Percentiles rank a stretch among this genome's conserved stretches.
phyloP scores from a whole-genome alignment of 345 rosid genomes.

The Laguncularia racemosa region DNA sequence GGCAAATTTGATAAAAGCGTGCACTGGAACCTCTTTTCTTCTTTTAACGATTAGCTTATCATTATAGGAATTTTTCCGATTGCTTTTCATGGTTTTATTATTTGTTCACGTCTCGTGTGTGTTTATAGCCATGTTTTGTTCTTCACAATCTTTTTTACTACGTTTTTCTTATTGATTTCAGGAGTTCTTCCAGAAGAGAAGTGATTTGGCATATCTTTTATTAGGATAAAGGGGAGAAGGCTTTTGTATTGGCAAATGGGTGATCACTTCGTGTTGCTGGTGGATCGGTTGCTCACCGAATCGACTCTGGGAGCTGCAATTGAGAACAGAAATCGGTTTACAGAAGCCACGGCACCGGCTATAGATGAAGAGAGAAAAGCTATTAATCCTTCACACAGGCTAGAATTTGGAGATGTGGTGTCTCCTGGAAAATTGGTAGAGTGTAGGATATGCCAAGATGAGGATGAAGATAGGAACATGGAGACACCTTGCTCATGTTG shows the following conservation, averaged over 20 bases:
- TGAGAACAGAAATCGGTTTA: slow-evolving; percentile 50
- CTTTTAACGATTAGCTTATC: too few species aligned
- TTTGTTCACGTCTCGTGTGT: slow-evolving; percentile 1
- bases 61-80: too few species aligned
- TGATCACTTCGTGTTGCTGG: slow-evolving; percentile 86
- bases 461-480: slow-evolving; percentile 76
- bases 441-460: slow-evolving; percentile 95
- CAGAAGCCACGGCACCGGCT: slow-evolving; percentile 29
- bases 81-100: background rate
- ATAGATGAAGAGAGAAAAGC: slow-evolving; percentile 21
- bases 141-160: slow-evolving; percentile 10
- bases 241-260: slow-evolving; percentile 43
- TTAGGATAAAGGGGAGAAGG: slow-evolving; percentile 4
- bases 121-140: slow-evolving; percentile 7
- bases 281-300: slow-evolving; percentile 82
- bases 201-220: slow-evolving; percentile 1
- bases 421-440: slow-evolving; percentile 49
- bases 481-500: slow-evolving; percentile 87
- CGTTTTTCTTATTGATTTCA: slow-evolving; percentile 21
- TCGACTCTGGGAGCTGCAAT: slow-evolving; percentile 77
- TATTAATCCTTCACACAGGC: slow-evolving; percentile 16
- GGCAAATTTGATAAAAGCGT: too few species aligned
- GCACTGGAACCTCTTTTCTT: too few species aligned
- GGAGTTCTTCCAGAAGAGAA: slow-evolving; percentile 10
- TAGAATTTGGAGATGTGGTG: slow-evolving; percentile 36